These are phyloP conservation scores for Phytophthora pistaciae DNA, from an alignment of 352 stramenopile genomes.

Conservation along the genomic window DNA sequence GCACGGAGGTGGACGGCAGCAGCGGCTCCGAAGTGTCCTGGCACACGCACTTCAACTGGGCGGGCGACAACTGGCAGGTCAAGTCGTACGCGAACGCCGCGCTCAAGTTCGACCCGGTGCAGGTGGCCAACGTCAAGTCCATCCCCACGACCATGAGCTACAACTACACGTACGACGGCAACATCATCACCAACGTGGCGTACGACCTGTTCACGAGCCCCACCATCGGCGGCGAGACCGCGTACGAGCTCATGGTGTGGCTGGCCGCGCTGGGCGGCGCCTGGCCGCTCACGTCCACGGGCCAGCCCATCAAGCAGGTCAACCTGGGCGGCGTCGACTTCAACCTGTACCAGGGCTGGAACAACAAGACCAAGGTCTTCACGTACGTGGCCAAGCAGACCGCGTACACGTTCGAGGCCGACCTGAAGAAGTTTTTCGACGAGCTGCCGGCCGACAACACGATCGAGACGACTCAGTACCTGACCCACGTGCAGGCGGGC, in stretches of 20 bases:
- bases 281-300: constrained; percentile 33
- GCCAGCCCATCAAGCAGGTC: constrained; percentile 27
- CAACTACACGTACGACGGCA: constrained; percentile 38
- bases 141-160: constrained; percentile 47
- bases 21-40: constrained; percentile 40
- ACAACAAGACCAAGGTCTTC: constrained; percentile 42
- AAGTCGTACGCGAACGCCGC: constrained; percentile 54
- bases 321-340: constrained; percentile 27
- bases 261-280: constrained; percentile 35
- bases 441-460: constrained; percentile 30
- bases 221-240: constrained; percentile 21
- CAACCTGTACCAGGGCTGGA: constrained; percentile 38
- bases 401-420: constrained; percentile 27
- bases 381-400: constrained; percentile 35
- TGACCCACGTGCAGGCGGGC: constrained; percentile 39
- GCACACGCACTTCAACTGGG: constrained; percentile 51
- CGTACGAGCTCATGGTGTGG: constrained; percentile 53
- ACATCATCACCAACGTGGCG: constrained; percentile 43
- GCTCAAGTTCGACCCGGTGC: constrained; percentile 41
- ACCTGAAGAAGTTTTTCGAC: constrained; percentile 38
- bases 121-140: constrained; percentile 39
- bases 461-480: constrained; percentile 35
- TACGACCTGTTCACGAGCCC: constrained; percentile 48
- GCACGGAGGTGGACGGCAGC: constrained; percentile 38
- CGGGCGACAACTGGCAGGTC: constrained; percentile 37